Evolutionary conservation across 1,139 yeast genomes (phyloP).

Genomic region (Entelexis paramagnoliae): DNA sequence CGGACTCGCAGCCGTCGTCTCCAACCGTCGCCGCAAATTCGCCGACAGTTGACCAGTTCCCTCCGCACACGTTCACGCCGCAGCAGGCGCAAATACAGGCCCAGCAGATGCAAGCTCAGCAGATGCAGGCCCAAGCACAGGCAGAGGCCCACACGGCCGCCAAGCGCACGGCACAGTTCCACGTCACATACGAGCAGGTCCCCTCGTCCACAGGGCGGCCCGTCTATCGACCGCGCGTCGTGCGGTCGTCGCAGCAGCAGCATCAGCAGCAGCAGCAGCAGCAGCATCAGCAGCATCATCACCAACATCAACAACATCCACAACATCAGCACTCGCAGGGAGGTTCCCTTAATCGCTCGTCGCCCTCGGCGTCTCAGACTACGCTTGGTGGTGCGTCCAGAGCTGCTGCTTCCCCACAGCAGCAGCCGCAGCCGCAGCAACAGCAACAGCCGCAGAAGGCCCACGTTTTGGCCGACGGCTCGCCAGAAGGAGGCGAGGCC

Average conservation of each 20-base stretch:
- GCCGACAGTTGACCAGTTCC: not conserved
- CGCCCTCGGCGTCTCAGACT: constrained; percentile 1
- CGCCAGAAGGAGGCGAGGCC: not conserved
- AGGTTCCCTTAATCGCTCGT: not conserved
- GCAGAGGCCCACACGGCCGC: not conserved
- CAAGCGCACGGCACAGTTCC: constrained; percentile 14
- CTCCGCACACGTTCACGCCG: not conserved
- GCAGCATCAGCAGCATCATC: not conserved
- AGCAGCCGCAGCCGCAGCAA: not conserved
- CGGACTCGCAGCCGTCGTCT: constrained; percentile 18
- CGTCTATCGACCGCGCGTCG: constrained; percentile 18
- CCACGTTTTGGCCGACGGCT: constrained; percentile 14
- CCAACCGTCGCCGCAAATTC: constrained; percentile 7
- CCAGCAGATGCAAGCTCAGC: not conserved
- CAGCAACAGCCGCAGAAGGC: constrained; percentile 1
- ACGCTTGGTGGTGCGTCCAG: not conserved
- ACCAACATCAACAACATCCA: not conserved
- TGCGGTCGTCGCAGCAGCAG: constrained; percentile 9
- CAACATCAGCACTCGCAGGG: not conserved
- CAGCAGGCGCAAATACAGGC: not conserved
- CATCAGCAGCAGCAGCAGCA: not conserved
- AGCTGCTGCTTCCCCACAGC: not conserved
- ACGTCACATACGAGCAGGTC: constrained; percentile 19
- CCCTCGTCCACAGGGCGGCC: constrained; percentile 15
- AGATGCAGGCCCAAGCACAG: constrained; percentile 3